A percentile compares a stretch with the other conserved stretches of the same genome.
Evolutionary conservation across 345 rosid species (phyloP).

Genomic region (Anastatica hierochuntica): DNA sequence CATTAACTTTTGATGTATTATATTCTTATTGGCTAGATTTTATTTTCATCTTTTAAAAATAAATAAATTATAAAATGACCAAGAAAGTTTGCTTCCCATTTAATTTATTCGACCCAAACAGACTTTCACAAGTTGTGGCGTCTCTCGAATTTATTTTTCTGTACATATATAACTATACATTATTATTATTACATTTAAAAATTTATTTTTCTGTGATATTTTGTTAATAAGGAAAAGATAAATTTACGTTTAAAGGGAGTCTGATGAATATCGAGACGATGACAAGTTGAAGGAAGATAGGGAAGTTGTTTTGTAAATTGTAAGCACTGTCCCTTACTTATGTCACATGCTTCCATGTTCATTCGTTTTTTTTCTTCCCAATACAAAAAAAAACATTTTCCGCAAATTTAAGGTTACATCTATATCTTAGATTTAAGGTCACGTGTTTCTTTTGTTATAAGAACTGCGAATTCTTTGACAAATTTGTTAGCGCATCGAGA

Average conservation of each 20-base stretch:
- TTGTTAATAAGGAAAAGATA: no score
- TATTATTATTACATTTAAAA: background rate
- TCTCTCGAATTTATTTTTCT: slow-evolving; percentile 8
- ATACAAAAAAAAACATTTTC: no score
- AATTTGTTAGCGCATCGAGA: no score
- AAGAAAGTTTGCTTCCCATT: background rate
- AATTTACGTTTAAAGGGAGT: slow-evolving; percentile 3
- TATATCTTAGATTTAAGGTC: no score
- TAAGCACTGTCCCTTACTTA: background rate
- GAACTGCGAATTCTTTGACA: no score
- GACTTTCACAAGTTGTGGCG: slow-evolving; percentile 27
- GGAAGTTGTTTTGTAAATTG: background rate
- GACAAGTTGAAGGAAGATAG: background rate
- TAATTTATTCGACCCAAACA: slow-evolving; percentile 18
- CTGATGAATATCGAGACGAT: slow-evolving; percentile 2
- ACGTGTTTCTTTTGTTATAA: no score
- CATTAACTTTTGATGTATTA: no score
- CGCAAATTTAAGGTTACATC: no score
- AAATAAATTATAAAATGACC: slow-evolving; percentile 4
- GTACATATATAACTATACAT: no score
- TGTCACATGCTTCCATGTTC: slow-evolving; percentile 22
- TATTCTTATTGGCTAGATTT: no score
- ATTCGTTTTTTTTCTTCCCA: background rate
- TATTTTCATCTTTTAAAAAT: background rate
- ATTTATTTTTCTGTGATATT: background rate